These are phyloP conservation scores for Cymbopogon flexuosus DNA, from an alignment of 202 grass and related monocot genomes.

Conservation along the genomic window DNA sequence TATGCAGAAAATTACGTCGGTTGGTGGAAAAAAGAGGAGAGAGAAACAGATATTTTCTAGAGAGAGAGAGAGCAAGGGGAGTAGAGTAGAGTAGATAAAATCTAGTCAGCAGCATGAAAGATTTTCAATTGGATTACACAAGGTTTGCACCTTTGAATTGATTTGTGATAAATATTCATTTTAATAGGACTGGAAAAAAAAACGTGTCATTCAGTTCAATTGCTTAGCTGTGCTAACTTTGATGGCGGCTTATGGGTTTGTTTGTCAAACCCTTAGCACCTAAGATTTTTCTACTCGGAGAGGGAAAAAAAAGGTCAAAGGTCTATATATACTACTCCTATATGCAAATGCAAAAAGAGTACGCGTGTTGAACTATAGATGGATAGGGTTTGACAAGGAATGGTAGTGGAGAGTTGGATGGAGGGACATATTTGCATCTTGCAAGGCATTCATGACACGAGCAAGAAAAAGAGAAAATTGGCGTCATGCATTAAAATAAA, in stretches of 20 bases:
- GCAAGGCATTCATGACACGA: background rate
- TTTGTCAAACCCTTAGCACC: constrained; percentile 33
- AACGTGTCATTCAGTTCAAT: background rate
- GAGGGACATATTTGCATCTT: background rate
- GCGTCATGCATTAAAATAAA: background rate
- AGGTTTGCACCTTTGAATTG: background rate
- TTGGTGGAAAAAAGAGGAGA: constrained; percentile 3
- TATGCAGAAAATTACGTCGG: constrained; percentile 14
- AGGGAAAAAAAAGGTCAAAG: constrained; percentile 15
- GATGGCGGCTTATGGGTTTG: background rate
- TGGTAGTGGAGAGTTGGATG: background rate
- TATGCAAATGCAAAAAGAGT: background rate
- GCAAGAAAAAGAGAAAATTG: background rate
- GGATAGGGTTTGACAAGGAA: constrained; percentile 6
- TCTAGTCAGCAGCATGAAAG: background rate
- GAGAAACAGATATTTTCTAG: background rate
- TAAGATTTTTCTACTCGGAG: constrained; percentile 3
- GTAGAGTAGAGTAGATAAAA: background rate
- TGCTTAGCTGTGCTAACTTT: constrained; percentile 27
- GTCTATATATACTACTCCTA: background rate
- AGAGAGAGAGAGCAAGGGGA: background rate
- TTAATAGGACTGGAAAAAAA: background rate
- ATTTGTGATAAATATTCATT: background rate
- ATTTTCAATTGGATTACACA: background rate
- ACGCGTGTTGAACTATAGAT: constrained; percentile 6